phyloP scores from a whole-genome alignment of 2,329 filamentous ascomycete species.

The Pseudocercospora fijiensis region DNA sequence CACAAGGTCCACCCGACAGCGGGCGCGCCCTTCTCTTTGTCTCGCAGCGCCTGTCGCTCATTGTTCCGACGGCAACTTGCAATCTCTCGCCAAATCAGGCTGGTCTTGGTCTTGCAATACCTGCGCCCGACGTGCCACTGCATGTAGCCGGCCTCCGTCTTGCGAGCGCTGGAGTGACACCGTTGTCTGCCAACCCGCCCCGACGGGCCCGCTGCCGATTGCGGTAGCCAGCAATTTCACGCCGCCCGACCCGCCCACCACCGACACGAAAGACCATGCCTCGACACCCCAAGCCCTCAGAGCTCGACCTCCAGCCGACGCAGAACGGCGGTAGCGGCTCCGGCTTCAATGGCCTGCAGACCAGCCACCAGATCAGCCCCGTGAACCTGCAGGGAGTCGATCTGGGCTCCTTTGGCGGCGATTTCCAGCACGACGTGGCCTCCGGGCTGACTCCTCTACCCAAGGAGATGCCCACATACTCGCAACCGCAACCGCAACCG shows the following conservation, averaged over 20 bases:
- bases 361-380: constrained; percentile 35
- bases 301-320: constrained; percentile 34
- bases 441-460: constrained; percentile 27
- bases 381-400: constrained; percentile 40
- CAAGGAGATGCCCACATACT: constrained; percentile 26
- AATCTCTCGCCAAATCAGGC: constrained; percentile 25
- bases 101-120: constrained; percentile 22
- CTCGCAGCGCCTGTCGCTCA: constrained; percentile 23
- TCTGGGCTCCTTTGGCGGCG: constrained; percentile 40
- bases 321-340: constrained; percentile 23
- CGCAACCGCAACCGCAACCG: constrained; percentile 31
- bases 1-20: constrained; percentile 12
- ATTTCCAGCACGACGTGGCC: constrained; percentile 31
- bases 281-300: constrained; percentile 34
- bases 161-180: constrained; percentile 25
- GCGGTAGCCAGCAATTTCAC: constrained; percentile 26
- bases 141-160: constrained; percentile 21
- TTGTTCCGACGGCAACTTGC: constrained; percentile 26
- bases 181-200: constrained; percentile 24
- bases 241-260: constrained; percentile 9
- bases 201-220: constrained; percentile 25
- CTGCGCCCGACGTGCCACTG: constrained; percentile 21
- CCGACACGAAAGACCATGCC: constrained; percentile 29
- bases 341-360: constrained; percentile 17
- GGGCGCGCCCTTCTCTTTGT: constrained; percentile 20